Evolutionary conservation across 805 yeast species (phyloP), one percentile per base, ranked within the genome.

Genomic region (Yamadazyma kitorensis): DNA sequence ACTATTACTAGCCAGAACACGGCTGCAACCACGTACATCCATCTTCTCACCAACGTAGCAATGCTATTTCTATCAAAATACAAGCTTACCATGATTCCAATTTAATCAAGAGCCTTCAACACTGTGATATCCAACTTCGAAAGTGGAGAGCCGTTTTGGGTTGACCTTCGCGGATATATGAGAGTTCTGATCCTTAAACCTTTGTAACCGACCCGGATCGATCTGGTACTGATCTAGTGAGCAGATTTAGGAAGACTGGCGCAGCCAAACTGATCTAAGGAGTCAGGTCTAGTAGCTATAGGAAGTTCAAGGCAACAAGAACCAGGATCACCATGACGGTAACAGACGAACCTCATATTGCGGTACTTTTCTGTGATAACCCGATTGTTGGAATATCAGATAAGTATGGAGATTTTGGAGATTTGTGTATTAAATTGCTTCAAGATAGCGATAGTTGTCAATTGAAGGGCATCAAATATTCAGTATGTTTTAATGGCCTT

Each of bases 351-450:
- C 19, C 25, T 6, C 68, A 64, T 37, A 52, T 68, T 29, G 72
- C 72, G 11, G 54, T 68, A 14, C 44, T 68, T n/a, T 64, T 57
- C 4, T 54, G 64, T 37, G 74, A 70, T 40, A 57, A 61, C 5
- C 63, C 65, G 5, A 57, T 58, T 18, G 45, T 46, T 8, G 57
- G 48, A 16, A 39, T 55, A 13, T 41, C 54, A 14, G 56, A 47
- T 12, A 47, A 45, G n/a, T 64, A 47, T 46, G 82, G 81, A 1
- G 77, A 74, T 49, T 76, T 71, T 48, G 82, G 77, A 2, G 78
- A 75, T 40, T 68, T 68, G 43, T 62, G 70, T 17, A 43, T 44
- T 1, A 47, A 47, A 5, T 49, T 74, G 6, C 39, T 76, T 27
- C 29, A 34, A 17, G 37, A 33, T 12, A 34, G 43, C 2, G 44